Evolutionary conservation across 1,284 basidiomycete species (phyloP).

Genomic region (Ganoderma leucocontextum): DNA sequence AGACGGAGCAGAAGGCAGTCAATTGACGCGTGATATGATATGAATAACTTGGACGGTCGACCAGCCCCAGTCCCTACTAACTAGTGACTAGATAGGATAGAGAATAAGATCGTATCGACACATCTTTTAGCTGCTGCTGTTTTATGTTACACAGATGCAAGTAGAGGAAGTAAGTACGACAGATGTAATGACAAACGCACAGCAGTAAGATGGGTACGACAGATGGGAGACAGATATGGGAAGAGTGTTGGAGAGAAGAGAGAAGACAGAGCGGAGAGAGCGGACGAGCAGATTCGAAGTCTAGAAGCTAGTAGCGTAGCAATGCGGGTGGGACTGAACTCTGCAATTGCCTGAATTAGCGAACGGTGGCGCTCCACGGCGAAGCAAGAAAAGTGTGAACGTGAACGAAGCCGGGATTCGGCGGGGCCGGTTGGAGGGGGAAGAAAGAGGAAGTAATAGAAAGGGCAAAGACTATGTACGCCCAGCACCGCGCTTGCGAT

Average conservation of each 20-base stretch:
- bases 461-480: slow-evolving; percentile 27
- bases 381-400: slow-evolving; percentile 12
- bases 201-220: slow-evolving; percentile 34
- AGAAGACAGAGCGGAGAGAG: slow-evolving; percentile 31
- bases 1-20: not conserved
- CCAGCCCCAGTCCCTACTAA: slow-evolving; percentile 33
- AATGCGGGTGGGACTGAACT: slow-evolving; percentile 23
- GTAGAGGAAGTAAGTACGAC: slow-evolving; percentile 30
- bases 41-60: slow-evolving; percentile 32
- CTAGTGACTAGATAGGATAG: slow-evolving; percentile 33
- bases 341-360: slow-evolving; percentile 17
- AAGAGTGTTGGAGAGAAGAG: slow-evolving; percentile 15
- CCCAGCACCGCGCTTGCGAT: slow-evolving; percentile 21
- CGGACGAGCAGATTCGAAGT: slow-evolving; percentile 32
- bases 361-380: slow-evolving; percentile 7
- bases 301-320: slow-evolving; percentile 34
- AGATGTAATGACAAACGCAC: slow-evolving; percentile 30
- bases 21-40: slow-evolving; percentile 25
- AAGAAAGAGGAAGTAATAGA: not conserved
- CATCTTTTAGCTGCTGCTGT: slow-evolving; percentile 36
- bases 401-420: slow-evolving; percentile 16
- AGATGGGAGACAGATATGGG: slow-evolving; percentile 25
- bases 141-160: slow-evolving; percentile 33
- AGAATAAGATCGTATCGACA: slow-evolving; percentile 30
- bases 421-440: slow-evolving; percentile 13